Evolutionary conservation across 1,284 basidiomycete species (phyloP).

Genomic region (Tylopilus sp.): DNA sequence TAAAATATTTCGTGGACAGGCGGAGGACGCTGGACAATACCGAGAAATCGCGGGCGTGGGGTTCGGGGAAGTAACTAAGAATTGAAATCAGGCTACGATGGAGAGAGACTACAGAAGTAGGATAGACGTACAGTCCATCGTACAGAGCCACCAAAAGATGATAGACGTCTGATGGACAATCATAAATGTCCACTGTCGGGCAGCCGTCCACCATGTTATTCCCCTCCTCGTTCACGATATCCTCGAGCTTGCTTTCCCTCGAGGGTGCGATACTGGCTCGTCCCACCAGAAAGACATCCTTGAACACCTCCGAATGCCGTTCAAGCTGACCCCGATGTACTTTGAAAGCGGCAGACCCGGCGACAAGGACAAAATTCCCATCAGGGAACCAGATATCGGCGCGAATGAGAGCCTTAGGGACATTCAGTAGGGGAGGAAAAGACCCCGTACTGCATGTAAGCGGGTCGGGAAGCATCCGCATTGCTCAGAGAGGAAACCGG

Average conservation of each 20-base stretch:
- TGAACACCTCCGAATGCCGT: slow-evolving; percentile 70
- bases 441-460: slow-evolving; percentile 24
- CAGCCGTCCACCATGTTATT: slow-evolving; percentile 49
- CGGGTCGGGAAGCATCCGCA: slow-evolving; percentile 25
- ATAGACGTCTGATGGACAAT: slow-evolving; percentile 52
- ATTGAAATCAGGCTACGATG: neutral
- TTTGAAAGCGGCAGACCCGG: slow-evolving; percentile 57
- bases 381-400: slow-evolving; percentile 70
- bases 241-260: neutral
- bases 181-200: slow-evolving; percentile 48
- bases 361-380: slow-evolving; percentile 63
- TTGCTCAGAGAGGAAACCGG: slow-evolving; percentile 3
- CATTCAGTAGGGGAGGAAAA: neutral
- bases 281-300: slow-evolving; percentile 58
- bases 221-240: slow-evolving; percentile 23
- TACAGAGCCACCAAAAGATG: slow-evolving; percentile 61
- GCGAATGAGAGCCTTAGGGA: slow-evolving; percentile 33
- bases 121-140: slow-evolving; percentile 43
- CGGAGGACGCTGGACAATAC: slow-evolving; percentile 58
- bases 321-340: slow-evolving; percentile 68
- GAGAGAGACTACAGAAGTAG: neutral
- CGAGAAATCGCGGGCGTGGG: slow-evolving; percentile 51
- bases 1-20: slow-evolving; percentile 65
- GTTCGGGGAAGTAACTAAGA: slow-evolving; percentile 39
- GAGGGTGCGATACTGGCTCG: slow-evolving; percentile 20